Evolutionary conservation across 2,329 filamentous ascomycete genomes (phyloP), one percentile per base, ranked within the genome.

Genomic region (Cucurbitaria berberidis): DNA sequence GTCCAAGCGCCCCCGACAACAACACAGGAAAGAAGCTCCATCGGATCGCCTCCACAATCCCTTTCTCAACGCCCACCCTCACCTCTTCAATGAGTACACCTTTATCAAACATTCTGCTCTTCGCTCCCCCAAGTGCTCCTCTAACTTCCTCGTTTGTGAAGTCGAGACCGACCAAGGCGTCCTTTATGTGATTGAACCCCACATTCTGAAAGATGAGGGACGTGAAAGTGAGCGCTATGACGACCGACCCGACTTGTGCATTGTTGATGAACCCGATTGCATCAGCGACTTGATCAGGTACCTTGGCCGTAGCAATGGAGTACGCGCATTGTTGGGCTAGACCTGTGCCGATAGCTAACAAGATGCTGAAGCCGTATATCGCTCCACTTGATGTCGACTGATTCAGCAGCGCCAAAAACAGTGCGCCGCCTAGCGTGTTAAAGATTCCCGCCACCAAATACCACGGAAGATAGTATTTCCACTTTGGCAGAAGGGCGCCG

Each of bases 11-110:
- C 6, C 46, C 46, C 3, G 46, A 38, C 5, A 49, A 13, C 6
- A 72, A 59, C 3, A 69, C 62, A 27, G 74, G 56, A 8, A 73
- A 58, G 54, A 74, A 77, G 6, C 66, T 63, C 49, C 64, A 64
- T 38, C 60, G 59, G 58, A 76, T 69, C 10, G 70, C 67, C 7
- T 66, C 36, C 1, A 72, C 64, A 38, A 80, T 72, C 0, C 70
- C 76, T 2, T 45, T 45, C 5, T 77, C 57, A 0, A 73, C 75
- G 2, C 48, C 47, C 9, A 3, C 41, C 53, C 30, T 68, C 1
- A 59, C 41, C n/a, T 50, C 53, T 11, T 34, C 44, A 18, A 13
- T 35, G 7, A 46, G n/a, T 3, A 42, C 32, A 11, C 46, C 49
- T 19, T 51, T 38, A n/a, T 51, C 50, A 43, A 66, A 60, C 5